Conservation (phyloP, 1,139 yeast species). For the Wickerhamiella pararugosa region DNA sequence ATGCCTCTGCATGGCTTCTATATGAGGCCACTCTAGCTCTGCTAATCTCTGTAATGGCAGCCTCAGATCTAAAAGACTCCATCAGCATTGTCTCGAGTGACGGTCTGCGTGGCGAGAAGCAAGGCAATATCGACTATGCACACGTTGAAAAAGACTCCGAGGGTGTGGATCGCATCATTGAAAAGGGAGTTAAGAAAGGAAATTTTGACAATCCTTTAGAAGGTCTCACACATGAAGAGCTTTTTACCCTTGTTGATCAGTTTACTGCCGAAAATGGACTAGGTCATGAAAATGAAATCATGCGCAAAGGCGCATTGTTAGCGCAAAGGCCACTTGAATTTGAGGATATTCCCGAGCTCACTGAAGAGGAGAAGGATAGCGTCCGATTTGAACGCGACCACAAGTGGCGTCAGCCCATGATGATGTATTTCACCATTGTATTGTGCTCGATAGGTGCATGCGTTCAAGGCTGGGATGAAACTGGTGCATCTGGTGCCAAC, state of each 20-base stretch:
- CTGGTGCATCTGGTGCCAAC: constrained; percentile 75
- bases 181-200: constrained; percentile 6
- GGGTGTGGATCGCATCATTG: constrained; percentile 1
- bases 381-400: constrained; percentile 41
- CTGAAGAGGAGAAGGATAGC: constrained; percentile 42
- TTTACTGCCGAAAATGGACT: constrained; percentile 49
- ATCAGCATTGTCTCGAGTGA: too few species aligned
- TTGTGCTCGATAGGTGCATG: constrained; percentile 82
- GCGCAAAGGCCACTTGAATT: constrained; percentile 34
- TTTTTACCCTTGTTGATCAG: constrained; percentile 52
- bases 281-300: constrained; percentile 40
- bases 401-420: constrained; percentile 50
- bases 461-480: constrained; percentile 87
- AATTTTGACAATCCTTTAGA: constrained; percentile 39
- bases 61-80: too few species aligned
- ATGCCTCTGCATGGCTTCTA: too few species aligned
- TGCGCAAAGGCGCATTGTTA: constrained; percentile 60
- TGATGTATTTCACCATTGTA: constrained; percentile 47
- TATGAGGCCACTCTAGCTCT: too few species aligned
- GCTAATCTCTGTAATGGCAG: too few species aligned
- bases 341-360: constrained; percentile 46
- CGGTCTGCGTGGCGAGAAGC: too few species aligned
- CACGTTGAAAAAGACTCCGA: not conserved
- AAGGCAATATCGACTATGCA: constrained; percentile 1
- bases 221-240: constrained; percentile 50